Percentiles rank a stretch among this genome's conserved stretches.
Evolutionary conservation across 768 basidiomycete species (phyloP).

Genomic region (Tulasnella sp.): DNA sequence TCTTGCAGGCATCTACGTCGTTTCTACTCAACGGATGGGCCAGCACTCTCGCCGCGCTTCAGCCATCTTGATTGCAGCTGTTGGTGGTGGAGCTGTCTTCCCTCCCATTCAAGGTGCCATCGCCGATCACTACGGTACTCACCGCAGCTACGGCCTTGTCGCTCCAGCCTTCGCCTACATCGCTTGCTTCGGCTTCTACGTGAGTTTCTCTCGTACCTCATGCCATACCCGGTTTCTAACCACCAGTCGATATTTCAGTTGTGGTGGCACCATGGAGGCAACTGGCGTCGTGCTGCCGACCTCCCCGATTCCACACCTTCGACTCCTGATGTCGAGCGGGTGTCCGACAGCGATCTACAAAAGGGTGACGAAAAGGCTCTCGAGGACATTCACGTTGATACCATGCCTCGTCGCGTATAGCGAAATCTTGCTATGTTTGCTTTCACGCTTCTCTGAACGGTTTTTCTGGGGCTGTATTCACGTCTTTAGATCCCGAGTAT

Average conservation of each 20-base stretch:
- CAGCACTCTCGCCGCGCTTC: slow-evolving; percentile 22
- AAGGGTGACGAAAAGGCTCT: neutral
- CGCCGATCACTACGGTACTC: slow-evolving; percentile 21
- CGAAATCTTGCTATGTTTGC: neutral
- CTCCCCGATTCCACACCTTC: neutral
- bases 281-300: slow-evolving; percentile 9
- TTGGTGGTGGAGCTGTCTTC: slow-evolving; percentile 27
- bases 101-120: slow-evolving; percentile 25
- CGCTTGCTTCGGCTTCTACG: slow-evolving; percentile 9
- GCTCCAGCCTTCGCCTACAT: slow-evolving; percentile 22
- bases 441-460: neutral
- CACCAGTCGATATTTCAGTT: neutral
- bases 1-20: slow-evolving; percentile 20
- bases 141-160: slow-evolving; percentile 12
- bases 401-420: neutral
- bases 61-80: slow-evolving; percentile 8
- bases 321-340: neutral
- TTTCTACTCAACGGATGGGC: slow-evolving; percentile 15
- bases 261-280: slow-evolving; percentile 17
- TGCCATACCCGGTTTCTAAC: neutral
- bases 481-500: neutral
- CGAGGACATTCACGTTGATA: neutral
- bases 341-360: neutral
- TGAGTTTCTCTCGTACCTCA: neutral
- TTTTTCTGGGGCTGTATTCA: neutral